Percentiles rank a stretch among this genome's conserved stretches.
Evolutionary conservation across 495 filamentous ascomycete genomes (phyloP).

Genomic region (Penicillium alfredii): DNA sequence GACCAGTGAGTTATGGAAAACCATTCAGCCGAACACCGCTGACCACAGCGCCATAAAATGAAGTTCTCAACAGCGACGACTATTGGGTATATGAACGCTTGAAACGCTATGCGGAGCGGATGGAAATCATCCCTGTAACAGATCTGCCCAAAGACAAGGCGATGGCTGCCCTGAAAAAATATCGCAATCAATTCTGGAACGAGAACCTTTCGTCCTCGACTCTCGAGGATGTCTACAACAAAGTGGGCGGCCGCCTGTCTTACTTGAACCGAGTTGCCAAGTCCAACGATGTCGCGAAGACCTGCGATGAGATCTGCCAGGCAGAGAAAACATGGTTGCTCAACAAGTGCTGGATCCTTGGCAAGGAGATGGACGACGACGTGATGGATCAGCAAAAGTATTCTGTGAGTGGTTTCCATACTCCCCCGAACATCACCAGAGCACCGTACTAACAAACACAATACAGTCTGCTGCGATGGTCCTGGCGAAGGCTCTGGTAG

Average conservation of each 20-base stretch:
- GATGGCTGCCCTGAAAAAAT: constrained; percentile 64
- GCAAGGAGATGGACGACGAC: constrained; percentile 92
- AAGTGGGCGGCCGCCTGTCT: constrained; percentile 78
- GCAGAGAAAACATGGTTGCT: constrained; percentile 91
- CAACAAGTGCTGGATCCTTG: constrained; percentile 92
- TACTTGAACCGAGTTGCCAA: constrained; percentile 85
- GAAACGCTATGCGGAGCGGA: constrained; percentile 81
- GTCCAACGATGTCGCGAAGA: constrained; percentile 65
- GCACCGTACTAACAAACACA: constrained; percentile 5
- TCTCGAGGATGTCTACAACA: constrained; percentile 73
- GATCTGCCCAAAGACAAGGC: constrained; percentile 77
- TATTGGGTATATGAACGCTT: constrained; percentile 97
- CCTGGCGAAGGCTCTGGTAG: constrained; percentile 81
- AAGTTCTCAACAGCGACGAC: constrained; percentile 89
- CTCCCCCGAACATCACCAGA: not conserved
- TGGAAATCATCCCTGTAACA: constrained; percentile 78
- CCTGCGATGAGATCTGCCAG: constrained; percentile 70
- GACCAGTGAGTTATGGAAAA: constrained; percentile 38
- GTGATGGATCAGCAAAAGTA: constrained; percentile 99
- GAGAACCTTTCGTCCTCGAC: constrained; percentile 48
- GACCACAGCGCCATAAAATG: too few species aligned
- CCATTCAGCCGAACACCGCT: too few species aligned
- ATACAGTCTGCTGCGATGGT: constrained; percentile 82
- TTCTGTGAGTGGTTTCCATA: constrained; percentile 57
- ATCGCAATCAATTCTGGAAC: constrained; percentile 62